Evolutionary conservation across 768 basidiomycete species (phyloP), one percentile per base, ranked within the genome.

Genomic region (Leccinellum albellum): DNA sequence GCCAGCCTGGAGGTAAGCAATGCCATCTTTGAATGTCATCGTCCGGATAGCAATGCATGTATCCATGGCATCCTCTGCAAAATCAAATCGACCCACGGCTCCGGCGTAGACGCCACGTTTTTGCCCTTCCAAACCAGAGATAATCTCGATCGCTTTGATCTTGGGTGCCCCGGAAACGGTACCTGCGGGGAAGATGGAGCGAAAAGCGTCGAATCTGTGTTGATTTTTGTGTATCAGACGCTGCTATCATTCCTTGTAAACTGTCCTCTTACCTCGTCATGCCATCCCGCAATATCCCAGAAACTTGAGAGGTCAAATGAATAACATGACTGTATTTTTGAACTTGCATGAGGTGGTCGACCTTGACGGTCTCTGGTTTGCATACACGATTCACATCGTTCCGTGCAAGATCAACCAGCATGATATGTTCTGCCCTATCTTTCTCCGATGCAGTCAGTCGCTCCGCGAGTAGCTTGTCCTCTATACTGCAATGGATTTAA

Each of bases 331-430:
- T 94, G 74, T 98, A 99, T 72, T 89, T 95, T 71, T 98, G 91
- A 40, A 99, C 72, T 61, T 78, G 78, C 93, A 98, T 97, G 55
- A 99, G 80, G 56, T 91, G 86, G 73, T 98, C 97, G 24, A 99
- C 94, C 68, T 96, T 91, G 69, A 98, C 96, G 0, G 96, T 96
- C 70, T 86, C 84, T 7, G 97, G 94, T 64, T 91, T 83, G 80
- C 95, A 98, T 32, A 98, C 92, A 12, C 97, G 86, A 71, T 99
- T 98, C 54, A 99, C 96, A 68, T 99, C 97, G 76, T 99, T 99
- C 17, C 97, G 81, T 7, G 97, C 97, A 56, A 99, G 82, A 74
- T 99, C 97, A 55, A 98, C 93, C 56, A 99, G 85, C 97, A 98
- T 98, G 71, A 98, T 94, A 70, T 99, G 96, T 70, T 99, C 97